phyloP scores from a whole-genome alignment of 768 basidiomycete species.

The Serendipita sp. region DNA sequence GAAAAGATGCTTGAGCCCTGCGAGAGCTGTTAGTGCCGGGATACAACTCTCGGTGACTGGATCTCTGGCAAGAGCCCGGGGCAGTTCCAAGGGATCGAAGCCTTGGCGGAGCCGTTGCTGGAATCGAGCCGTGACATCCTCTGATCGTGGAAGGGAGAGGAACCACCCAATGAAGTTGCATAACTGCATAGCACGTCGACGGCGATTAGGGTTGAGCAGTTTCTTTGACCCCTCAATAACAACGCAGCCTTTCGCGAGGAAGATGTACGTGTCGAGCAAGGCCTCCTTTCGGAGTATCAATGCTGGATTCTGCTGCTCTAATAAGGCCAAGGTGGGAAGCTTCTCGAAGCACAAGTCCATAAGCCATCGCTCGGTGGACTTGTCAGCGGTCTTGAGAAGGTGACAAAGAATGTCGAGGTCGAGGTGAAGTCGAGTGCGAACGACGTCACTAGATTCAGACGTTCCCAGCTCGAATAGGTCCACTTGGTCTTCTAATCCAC shows the following conservation, averaged over 20 bases:
- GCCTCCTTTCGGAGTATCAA: background rate
- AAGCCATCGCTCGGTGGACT: constrained; percentile 1
- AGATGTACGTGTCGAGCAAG: background rate
- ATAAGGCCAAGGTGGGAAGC: background rate
- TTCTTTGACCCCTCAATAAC: background rate
- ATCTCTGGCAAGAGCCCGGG: background rate
- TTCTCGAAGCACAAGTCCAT: background rate
- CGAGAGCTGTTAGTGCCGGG: background rate
- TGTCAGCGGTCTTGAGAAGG: background rate
- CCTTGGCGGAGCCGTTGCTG: background rate
- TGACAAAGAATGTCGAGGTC: background rate
- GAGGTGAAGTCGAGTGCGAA: background rate
- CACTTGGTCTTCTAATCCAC: background rate
- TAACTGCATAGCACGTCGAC: background rate
- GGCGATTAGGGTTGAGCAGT: background rate
- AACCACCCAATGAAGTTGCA: background rate
- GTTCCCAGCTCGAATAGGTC: background rate
- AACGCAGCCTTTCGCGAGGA: background rate
- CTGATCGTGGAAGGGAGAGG: background rate
- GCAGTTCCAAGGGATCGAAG: background rate
- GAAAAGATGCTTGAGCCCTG: background rate
- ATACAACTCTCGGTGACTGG: background rate
- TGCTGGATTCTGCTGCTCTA: background rate
- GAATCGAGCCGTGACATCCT: background rate
- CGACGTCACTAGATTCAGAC: background rate